These are phyloP conservation scores for Blastobotrys ciferrii DNA, from an alignment of 1,139 yeast genomes.

Conservation along the genomic window DNA sequence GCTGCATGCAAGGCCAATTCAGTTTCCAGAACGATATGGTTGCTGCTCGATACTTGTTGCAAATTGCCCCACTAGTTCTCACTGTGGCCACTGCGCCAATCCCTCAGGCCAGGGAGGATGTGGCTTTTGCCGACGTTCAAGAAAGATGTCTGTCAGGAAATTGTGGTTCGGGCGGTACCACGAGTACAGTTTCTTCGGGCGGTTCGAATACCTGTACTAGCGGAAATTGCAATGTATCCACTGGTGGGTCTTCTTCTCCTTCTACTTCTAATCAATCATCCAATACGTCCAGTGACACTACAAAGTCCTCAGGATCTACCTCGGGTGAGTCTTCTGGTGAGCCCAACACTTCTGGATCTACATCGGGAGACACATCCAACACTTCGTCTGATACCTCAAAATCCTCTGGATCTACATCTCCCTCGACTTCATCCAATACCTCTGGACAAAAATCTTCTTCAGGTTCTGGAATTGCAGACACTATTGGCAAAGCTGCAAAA, in stretches of 20 bases:
- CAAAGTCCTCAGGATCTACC: no score
- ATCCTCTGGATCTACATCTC: background rate
- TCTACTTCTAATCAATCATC: background rate
- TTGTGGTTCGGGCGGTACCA: background rate
- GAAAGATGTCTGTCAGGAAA: background rate
- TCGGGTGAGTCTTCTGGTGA: no score
- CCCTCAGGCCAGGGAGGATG: background rate
- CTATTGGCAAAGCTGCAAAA: conserved; percentile 1
- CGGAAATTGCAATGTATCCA: background rate
- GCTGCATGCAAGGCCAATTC: background rate
- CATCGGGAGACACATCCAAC: no score
- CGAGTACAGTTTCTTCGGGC: background rate
- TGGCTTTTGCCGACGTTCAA: background rate
- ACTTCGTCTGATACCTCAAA: no score
- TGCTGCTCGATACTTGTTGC: background rate
- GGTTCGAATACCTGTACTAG: background rate
- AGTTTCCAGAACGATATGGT: background rate
- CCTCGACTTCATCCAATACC: background rate
- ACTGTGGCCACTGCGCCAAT: conserved; percentile 3
- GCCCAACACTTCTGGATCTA: no score
- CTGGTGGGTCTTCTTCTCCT: background rate
- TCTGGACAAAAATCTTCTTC: conserved; percentile 1
- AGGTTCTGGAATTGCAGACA: background rate
- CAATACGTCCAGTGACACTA: background rate
- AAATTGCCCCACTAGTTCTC: background rate